These are phyloP conservation scores for Apophysomyces trapeziformis DNA, from an alignment of 371 early-diverging fungal species.

Conservation along the genomic window DNA sequence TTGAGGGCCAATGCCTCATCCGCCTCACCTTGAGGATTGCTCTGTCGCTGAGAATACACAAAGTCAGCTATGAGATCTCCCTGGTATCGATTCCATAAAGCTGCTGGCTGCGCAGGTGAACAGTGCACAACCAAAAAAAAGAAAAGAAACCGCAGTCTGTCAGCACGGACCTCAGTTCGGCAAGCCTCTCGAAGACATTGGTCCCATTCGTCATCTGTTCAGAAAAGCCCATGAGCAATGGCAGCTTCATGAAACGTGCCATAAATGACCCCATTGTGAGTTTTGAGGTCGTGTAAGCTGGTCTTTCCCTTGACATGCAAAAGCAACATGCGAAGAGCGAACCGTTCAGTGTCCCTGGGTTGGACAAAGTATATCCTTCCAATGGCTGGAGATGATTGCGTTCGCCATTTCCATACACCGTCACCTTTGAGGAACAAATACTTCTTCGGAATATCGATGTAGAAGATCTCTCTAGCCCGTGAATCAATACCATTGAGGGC, in stretches of 20 bases:
- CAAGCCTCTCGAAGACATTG: conserved; percentile 16
- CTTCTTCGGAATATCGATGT: conserved; percentile 21
- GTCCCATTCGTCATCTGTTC: conserved; percentile 17
- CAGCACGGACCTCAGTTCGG: background rate
- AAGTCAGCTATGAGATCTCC: too few species aligned
- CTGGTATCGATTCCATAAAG: background rate
- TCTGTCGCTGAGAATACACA: too few species aligned
- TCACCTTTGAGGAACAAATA: background rate
- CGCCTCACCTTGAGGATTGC: too few species aligned
- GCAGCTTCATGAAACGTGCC: conserved; percentile 19
- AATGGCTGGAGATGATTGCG: background rate
- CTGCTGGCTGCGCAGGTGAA: background rate
- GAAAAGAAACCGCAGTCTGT: conserved; percentile 23
- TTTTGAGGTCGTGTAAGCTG: conserved; percentile 19
- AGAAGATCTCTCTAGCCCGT: conserved; percentile 17
- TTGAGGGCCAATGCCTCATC: too few species aligned
- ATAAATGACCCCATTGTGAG: conserved; percentile 9
- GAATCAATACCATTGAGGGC: background rate
- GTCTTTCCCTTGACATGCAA: conserved; percentile 16
- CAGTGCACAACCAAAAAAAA: conserved; percentile 14
- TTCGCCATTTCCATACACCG: conserved; percentile 1
- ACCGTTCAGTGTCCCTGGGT: conserved; percentile 26
- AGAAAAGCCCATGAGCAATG: conserved; percentile 15
- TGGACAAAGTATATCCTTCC: conserved; percentile 23
- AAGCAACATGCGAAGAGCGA: conserved; percentile 22